phyloP scores from a whole-genome alignment of 108 stramenopile species.

The Nitzschia sp. region DNA sequence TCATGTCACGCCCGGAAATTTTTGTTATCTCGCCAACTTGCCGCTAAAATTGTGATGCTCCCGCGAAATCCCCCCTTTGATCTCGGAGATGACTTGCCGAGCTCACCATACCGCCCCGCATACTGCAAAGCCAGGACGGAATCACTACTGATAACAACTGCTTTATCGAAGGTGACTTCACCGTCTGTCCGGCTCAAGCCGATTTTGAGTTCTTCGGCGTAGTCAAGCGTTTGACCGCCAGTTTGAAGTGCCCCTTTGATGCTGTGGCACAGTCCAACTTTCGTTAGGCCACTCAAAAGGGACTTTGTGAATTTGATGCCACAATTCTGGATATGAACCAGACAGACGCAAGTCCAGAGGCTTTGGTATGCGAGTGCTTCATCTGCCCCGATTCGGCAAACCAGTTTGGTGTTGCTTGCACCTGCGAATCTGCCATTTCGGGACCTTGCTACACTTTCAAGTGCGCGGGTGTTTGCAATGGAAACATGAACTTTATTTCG shows the following conservation, averaged over 20 bases:
- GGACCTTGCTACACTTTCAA: slow-evolving; percentile 27
- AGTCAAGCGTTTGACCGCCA: slow-evolving; percentile 11
- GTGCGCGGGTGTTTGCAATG: slow-evolving; percentile 27
- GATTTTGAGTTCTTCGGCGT: slow-evolving; percentile 2
- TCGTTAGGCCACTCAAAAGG: slow-evolving; percentile 23
- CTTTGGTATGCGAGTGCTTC: slow-evolving; percentile 28
- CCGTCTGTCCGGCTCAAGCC: slow-evolving; percentile 25
- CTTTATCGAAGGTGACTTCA: slow-evolving; percentile 9
- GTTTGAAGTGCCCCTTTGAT: slow-evolving; percentile 24
- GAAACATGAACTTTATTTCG: neutral
- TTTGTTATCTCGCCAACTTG: too few species aligned
- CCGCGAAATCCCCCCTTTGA: too few species aligned
- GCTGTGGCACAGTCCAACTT: slow-evolving; percentile 32
- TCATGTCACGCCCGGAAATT: too few species aligned
- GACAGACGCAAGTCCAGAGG: neutral
- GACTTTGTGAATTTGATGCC: slow-evolving; percentile 23
- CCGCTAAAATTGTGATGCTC: too few species aligned
- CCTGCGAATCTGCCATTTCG: slow-evolving; percentile 8
- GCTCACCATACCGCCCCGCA: too few species aligned
- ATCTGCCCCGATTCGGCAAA: slow-evolving; percentile 19
- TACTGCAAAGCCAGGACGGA: too few species aligned
- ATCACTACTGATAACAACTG: slow-evolving; percentile 17
- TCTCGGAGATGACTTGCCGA: too few species aligned
- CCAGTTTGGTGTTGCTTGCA: slow-evolving; percentile 20
- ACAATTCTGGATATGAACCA: neutral